Evolutionary conservation across 1,284 basidiomycete genomes (phyloP), one percentile per base, ranked within the genome.

Genomic region (Cryptococcus neoformans): DNA sequence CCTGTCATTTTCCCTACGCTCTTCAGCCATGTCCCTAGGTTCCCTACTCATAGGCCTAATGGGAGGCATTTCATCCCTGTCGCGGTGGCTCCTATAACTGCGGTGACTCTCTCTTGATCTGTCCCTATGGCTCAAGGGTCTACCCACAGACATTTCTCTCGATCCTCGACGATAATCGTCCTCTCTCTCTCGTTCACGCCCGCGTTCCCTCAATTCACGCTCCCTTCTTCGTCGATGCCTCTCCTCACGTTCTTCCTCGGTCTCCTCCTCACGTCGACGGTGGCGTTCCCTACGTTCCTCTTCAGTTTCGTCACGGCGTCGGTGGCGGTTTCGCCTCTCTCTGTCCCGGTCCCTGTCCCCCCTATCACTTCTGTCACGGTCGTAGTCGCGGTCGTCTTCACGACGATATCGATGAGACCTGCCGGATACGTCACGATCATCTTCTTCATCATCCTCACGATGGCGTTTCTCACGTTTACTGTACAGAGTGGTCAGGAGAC

Each of bases 401-500:
- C 61, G 56, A 35, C 68, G 65, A 53, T 68, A 65, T 39, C 62
- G 62, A 42, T 65, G 62, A 9, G 62, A 60, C 51, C 67, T 62
- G 41, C 60, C 57, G 10, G 62, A 57, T 54, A 69, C 67, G 62
- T 70, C 70, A 69, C 68, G 67, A 66, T 72, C 67, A 68, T 70
- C 64, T 54, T 66, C 69, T 65, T 70, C 70, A 57, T 72, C 73
- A 57, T 69, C 62, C 39, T 81, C 80, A 58, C 81, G 82, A 65
- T 79, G 77, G 63, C 79, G 77, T 65, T 79, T 74, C 73, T 75
- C 73, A 72, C 73, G 73, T 68, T 72, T 72, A 65, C 72, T 74
- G 49, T 28, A 28, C 28, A 28, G 28, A 16, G 35, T 14, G 8
- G 17, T 40, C 14, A 12, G 28, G 28, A 28, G 28, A 28, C 28